Evolutionary conservation across 2,329 filamentous ascomycete species (phyloP), one percentile per base, ranked within the genome.

Genomic region (Tolypocladium pustulatum): DNA sequence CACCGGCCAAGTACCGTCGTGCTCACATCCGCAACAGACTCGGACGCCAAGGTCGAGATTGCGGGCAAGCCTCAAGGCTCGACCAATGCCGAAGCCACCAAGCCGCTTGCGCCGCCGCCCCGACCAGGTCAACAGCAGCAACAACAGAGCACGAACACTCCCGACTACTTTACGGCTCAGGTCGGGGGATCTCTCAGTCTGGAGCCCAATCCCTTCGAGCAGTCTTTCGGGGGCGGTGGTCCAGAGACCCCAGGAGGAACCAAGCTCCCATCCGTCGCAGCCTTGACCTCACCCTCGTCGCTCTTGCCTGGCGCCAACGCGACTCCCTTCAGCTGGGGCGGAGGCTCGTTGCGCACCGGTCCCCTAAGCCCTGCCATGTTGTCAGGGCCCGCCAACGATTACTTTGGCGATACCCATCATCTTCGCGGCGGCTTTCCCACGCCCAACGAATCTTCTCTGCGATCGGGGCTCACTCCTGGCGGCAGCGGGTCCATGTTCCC

Each of bases 401-500:
- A 97, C 75, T 96, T 97, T 70, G 83, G 84, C 65, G 91, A 96
- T 67, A 87, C 86, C 22, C 84, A 87, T 69, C 88, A 84, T 60
- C 79, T 96, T 63, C 85, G 89, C 64, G 86, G 91, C 66, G 89
- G 90, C 57, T 96, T 96, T 69, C 90, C 91, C 5, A 97, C 94
- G 4, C 93, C 93, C 0, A 97, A 97, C 83, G 94, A 99, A 75
- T 97, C 93, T 9, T 95, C 91, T 3, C 78, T 97, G 57, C 83
- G 94, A 61, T 94, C 91, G 61, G 94, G 94, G 59, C 76, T 97
- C 65, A 97, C 94, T 57, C 94, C 94, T 55, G 94, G 94, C 61
- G 93, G 93, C 65, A 91, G 92, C 71, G 93, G 92, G 66, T 96
- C 92, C 66, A 97, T 97, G 91, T 97, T 97, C 78, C 91, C 93